These are phyloP conservation scores for Spathaspora passalidarum DNA, from an alignment of 805 yeast genomes.

Conservation along the genomic window DNA sequence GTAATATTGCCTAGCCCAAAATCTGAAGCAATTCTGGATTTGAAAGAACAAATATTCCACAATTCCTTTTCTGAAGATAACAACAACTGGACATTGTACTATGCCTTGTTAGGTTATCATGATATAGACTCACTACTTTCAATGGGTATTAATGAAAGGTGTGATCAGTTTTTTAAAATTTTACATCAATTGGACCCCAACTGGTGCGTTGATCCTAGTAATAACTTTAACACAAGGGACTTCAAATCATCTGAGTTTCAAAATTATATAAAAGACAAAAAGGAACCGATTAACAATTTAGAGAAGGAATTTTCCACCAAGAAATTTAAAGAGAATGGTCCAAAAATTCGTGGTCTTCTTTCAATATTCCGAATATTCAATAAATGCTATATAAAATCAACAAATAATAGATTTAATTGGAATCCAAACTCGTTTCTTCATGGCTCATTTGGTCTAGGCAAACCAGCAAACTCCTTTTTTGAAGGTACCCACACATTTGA, in stretches of 20 bases:
- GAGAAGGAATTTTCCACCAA: too few relatives aligned
- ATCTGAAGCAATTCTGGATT: too few relatives aligned
- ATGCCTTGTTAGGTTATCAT: too few relatives aligned
- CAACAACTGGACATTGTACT: too few relatives aligned
- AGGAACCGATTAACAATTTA: too few relatives aligned
- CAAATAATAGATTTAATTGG: not conserved
- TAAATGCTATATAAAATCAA: constrained; percentile 35
- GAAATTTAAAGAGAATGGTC: constrained; percentile 18
- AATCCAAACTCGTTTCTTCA: too few relatives aligned
- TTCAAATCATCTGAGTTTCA: constrained; percentile 18
- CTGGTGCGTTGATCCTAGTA: constrained; percentile 43
- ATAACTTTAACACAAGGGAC: constrained; percentile 5
- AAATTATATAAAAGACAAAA: too few relatives aligned
- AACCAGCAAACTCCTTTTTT: not conserved
- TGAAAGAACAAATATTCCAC: too few relatives aligned
- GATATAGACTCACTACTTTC: too few relatives aligned
- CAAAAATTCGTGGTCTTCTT: constrained; percentile 21
- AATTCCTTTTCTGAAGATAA: too few relatives aligned
- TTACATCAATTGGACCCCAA: constrained; percentile 36
- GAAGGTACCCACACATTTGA: constrained; percentile 23
- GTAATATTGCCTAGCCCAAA: too few relatives aligned
- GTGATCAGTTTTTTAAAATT: constrained; percentile 45
- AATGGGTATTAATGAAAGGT: too few relatives aligned
- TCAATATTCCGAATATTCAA: constrained; percentile 40
- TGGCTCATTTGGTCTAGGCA: not conserved